These are phyloP conservation scores for Antitrichia curtipendula DNA, from an alignment of 225 moss, liverwort and hornwort species.

Conservation along the genomic window DNA sequence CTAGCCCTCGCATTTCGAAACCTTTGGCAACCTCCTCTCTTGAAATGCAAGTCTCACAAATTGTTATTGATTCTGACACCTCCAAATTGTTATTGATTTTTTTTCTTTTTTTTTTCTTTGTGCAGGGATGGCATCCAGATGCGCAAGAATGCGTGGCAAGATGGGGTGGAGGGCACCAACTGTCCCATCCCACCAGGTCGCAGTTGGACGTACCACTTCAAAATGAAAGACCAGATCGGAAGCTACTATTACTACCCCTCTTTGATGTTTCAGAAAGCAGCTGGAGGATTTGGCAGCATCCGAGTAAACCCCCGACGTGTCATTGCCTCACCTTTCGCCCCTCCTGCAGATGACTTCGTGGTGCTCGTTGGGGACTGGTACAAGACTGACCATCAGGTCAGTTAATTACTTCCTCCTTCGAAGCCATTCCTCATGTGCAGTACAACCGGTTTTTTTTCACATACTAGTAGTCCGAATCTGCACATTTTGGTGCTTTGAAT, in stretches of 20 bases:
- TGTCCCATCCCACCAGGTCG: slow-evolving; percentile 33
- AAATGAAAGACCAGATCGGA: slow-evolving; percentile 46
- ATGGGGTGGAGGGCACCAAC: slow-evolving; percentile 42
- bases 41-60: background rate
- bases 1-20: background rate
- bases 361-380: slow-evolving; percentile 47
- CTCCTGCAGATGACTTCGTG: slow-evolving; percentile 33
- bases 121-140: slow-evolving; percentile 39
- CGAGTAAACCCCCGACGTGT: slow-evolving; percentile 13
- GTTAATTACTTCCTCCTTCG: too few relatives aligned
- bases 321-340: slow-evolving; percentile 14
- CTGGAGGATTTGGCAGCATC: slow-evolving; percentile 41
- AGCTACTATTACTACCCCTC: slow-evolving; percentile 41
- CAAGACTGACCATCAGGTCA: slow-evolving; percentile 26
- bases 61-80: background rate
- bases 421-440: background rate
- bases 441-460: background rate
- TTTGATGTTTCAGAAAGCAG: slow-evolving; percentile 35
- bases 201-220: slow-evolving; percentile 34
- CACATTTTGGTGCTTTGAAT: background rate
- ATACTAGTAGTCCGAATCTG: background rate
- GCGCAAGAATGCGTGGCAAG: slow-evolving; percentile 48
- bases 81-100: background rate
- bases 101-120: background rate
- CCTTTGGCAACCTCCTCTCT: background rate